phyloP scores from a whole-genome alignment of 2,329 filamentous ascomycete species.

The Byssochlamys sp. region DNA sequence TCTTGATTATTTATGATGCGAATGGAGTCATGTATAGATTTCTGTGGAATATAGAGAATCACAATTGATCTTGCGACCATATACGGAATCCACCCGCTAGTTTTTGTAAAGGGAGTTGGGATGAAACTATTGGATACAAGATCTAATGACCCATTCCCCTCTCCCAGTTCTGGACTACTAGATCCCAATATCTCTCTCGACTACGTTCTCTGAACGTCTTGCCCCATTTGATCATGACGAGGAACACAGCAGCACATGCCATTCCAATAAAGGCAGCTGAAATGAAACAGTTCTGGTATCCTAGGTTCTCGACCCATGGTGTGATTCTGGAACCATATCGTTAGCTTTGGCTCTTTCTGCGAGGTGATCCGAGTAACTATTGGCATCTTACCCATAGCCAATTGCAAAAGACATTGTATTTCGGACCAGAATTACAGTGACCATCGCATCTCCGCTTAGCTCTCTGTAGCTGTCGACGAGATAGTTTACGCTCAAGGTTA shows the following conservation, averaged over 20 bases:
- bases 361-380: neutral
- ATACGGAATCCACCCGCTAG: too few relatives aligned
- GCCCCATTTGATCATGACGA: conserved; percentile 32
- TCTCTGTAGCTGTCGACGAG: conserved; percentile 34
- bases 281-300: conserved; percentile 39
- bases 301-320: conserved; percentile 36
- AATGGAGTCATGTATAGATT: neutral
- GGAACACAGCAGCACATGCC: conserved; percentile 27
- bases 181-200: conserved; percentile 28
- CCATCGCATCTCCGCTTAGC: conserved; percentile 31
- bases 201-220: conserved; percentile 26
- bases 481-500: conserved; percentile 32
- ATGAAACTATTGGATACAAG: neutral
- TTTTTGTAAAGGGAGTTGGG: too few relatives aligned
- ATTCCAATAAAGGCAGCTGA: conserved; percentile 30
- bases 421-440: conserved; percentile 37
- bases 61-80: too few relatives aligned
- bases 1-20: neutral
- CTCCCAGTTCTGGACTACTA: conserved; percentile 25
- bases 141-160: conserved; percentile 24
- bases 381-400: conserved; percentile 27
- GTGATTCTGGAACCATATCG: conserved; percentile 29
- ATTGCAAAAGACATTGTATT: conserved; percentile 43
- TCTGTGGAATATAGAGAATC: too few relatives aligned
- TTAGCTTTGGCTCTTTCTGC: neutral